phyloP scores from a whole-genome alignment of 2,329 filamentous ascomycete genomes.

The Ceratocystis ficicola region DNA sequence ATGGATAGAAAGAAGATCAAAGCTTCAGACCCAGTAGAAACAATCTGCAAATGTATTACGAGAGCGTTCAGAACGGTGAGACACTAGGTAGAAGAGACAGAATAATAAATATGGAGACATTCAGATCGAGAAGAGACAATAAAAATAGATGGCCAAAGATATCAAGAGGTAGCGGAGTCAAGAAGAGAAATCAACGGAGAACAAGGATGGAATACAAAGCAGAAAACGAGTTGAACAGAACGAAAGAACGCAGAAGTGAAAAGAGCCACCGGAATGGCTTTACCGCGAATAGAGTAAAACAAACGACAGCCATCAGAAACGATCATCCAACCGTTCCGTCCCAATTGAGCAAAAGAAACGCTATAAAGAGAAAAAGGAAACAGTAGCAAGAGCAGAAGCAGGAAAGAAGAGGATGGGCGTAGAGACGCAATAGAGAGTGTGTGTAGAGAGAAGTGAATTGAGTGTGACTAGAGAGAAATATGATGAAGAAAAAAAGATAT shows the following conservation, averaged over 20 bases:
- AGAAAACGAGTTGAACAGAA: not conserved
- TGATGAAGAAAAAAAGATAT: not conserved
- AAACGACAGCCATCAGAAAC: conserved; percentile 12
- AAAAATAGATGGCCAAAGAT: not conserved
- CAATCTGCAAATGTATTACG: conserved; percentile 5
- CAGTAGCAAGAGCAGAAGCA: not conserved
- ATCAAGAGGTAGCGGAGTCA: too few relatives aligned
- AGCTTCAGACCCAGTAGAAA: too few relatives aligned
- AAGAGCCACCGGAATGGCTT: not conserved
- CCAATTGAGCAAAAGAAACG: conserved; percentile 8
- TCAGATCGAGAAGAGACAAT: not conserved
- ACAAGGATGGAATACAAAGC: not conserved
- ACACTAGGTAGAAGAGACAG: not conserved
- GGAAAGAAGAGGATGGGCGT: not conserved
- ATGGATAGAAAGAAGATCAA: not conserved
- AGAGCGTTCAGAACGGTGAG: not conserved
- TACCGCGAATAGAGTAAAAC: not conserved
- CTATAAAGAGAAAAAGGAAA: not conserved
- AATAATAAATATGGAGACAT: not conserved
- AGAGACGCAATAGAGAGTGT: not conserved
- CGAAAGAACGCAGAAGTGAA: not conserved
- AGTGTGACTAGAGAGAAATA: not conserved
- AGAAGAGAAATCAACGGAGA: not conserved
- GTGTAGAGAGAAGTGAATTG: not conserved
- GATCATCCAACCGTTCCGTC: conserved; percentile 11